Conservation (phyloP, 345 rosid species). For the Mangifera indica region DNA sequence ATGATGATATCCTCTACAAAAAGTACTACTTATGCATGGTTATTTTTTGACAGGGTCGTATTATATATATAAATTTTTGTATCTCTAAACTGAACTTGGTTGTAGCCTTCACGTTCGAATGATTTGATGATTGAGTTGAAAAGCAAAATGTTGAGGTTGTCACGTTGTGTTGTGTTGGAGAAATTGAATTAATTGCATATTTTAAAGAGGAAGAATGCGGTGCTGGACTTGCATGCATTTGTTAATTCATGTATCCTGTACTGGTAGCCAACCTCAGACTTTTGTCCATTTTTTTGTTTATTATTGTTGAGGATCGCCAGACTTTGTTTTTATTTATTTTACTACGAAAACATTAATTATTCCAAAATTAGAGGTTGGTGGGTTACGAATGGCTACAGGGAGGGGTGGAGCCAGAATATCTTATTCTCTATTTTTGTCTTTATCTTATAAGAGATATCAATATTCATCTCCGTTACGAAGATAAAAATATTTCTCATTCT, state of each 20-base stretch:
- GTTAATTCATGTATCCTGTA: neutral
- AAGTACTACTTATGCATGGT: constrained; percentile 13
- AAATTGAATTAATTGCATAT: neutral
- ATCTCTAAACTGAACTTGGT: constrained; percentile 24
- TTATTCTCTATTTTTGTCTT: too few species aligned
- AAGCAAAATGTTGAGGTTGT: constrained; percentile 37
- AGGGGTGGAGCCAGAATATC: too few species aligned
- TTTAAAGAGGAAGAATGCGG: neutral
- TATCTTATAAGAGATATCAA: too few species aligned
- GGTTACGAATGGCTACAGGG: too few species aligned
- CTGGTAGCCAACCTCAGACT: neutral
- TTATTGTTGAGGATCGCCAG: neutral
- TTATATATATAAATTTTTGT: neutral
- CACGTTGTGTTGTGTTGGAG: constrained; percentile 44
- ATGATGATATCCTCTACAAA: neutral
- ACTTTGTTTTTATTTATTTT: neutral
- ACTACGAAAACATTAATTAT: too few species aligned
- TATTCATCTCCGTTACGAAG: too few species aligned
- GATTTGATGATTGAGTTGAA: neutral
- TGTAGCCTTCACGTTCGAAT: constrained; percentile 51
- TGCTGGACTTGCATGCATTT: neutral
- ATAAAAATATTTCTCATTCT: too few species aligned
- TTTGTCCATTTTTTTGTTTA: neutral
- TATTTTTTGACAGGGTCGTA: neutral
- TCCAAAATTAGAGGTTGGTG: too few species aligned